A percentile compares a stretch with the other conserved stretches of the same genome.
phyloP scores from a whole-genome alignment of 768 basidiomycete genomes.

The Russula ochroleuca region DNA sequence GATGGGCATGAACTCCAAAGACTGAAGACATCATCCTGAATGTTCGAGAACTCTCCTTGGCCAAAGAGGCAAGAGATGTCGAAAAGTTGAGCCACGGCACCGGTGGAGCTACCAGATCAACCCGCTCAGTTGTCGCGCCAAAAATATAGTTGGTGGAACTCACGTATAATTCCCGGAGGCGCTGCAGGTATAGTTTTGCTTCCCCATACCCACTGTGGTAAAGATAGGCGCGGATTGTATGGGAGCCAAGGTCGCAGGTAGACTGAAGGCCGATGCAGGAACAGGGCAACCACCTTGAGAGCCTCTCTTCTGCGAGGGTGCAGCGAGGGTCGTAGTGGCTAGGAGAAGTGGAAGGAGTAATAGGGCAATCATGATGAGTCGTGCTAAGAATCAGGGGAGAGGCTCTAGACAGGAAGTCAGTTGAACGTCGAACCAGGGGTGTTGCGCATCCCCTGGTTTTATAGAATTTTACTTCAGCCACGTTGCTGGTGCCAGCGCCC shows the following conservation, averaged over 20 bases:
- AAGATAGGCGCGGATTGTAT: background rate
- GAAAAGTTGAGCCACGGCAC: conserved; percentile 22
- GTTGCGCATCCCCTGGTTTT: background rate
- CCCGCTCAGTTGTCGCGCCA: background rate
- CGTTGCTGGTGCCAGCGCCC: too few species aligned
- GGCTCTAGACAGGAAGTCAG: background rate
- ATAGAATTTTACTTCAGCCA: background rate
- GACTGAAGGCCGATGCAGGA: background rate
- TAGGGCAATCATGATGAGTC: background rate
- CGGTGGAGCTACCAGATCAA: conserved; percentile 10
- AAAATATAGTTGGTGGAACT: background rate
- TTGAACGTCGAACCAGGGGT: too few species aligned
- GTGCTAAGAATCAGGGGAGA: background rate
- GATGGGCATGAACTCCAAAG: background rate
- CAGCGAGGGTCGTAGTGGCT: background rate
- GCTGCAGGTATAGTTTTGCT: conserved; percentile 15
- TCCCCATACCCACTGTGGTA: background rate
- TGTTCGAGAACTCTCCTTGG: background rate
- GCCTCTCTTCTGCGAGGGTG: background rate
- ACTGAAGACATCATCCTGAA: background rate
- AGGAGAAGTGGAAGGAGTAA: conserved; percentile 6
- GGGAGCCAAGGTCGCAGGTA: background rate
- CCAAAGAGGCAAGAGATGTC: conserved; percentile 17
- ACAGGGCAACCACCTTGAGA: background rate
- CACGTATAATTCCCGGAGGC: conserved; percentile 9